Conservation (phyloP, 129 eudicot genomes). For the Dittrichia graveolens region DNA sequence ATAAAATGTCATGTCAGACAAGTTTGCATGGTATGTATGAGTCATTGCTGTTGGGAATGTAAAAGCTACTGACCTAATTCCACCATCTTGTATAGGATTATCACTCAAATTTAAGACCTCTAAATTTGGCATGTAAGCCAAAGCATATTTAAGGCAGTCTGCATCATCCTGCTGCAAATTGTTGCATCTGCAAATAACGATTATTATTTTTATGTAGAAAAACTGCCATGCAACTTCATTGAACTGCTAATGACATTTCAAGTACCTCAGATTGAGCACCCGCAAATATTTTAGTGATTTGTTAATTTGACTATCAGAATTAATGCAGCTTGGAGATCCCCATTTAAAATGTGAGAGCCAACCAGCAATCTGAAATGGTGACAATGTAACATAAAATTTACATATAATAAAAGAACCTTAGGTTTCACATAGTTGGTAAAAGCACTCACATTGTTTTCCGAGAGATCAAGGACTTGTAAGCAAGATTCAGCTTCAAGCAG, state of each 20-base stretch:
- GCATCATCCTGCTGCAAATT: slow-evolving; percentile 57
- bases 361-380: slow-evolving; percentile 62
- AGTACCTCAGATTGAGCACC: slow-evolving; percentile 78
- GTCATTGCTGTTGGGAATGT: slow-evolving; percentile 9
- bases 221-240: neutral
- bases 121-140: slow-evolving; percentile 66
- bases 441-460: slow-evolving; percentile 76
- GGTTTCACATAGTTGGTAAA: slow-evolving; percentile 6
- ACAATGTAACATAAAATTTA: neutral
- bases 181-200: slow-evolving; percentile 50
- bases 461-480: slow-evolving; percentile 64
- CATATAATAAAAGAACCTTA: neutral
- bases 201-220: neutral
- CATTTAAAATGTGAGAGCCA: slow-evolving; percentile 73
- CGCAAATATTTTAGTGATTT: slow-evolving; percentile 56
- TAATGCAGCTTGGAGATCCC: slow-evolving; percentile 34
- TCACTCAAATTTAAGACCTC: slow-evolving; percentile 72
- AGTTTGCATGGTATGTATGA: neutral
- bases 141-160: slow-evolving; percentile 62
- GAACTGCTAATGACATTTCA: neutral
- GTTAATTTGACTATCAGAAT: slow-evolving; percentile 30
- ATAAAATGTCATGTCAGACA: slow-evolving; percentile 16
- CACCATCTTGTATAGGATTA: slow-evolving; percentile 64
- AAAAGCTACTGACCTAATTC: slow-evolving; percentile 55
- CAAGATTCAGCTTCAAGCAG: slow-evolving; percentile 63